phyloP scores from a whole-genome alignment of 345 rosid genomes.

The Populus euphratica region DNA sequence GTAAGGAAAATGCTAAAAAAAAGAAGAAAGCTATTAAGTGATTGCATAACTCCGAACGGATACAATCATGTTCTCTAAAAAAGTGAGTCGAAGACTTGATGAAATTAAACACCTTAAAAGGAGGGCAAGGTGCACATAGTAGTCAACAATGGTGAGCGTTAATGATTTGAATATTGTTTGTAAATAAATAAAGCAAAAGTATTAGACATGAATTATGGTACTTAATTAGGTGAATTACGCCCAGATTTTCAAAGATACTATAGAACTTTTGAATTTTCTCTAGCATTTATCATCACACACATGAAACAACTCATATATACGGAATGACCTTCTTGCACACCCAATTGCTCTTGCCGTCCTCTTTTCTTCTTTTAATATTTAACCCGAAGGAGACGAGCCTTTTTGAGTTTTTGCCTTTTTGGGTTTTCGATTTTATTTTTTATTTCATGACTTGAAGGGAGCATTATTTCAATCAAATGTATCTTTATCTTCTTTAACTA shows the following conservation, averaged over 20 bases:
- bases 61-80: background rate
- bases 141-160: background rate
- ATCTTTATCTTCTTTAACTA: too few species aligned
- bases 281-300: too few species aligned
- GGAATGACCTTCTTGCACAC: background rate
- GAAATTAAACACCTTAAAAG: background rate
- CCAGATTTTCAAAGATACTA: too few species aligned
- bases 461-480: too few species aligned
- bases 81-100: background rate
- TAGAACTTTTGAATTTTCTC: too few species aligned
- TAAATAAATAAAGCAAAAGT: background rate
- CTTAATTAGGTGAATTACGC: background rate
- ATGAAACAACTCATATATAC: too few species aligned
- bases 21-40: background rate
- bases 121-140: background rate
- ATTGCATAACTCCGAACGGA: background rate
- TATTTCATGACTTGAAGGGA: too few species aligned
- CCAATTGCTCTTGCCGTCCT: background rate
- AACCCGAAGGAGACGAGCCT: too few species aligned
- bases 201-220: background rate
- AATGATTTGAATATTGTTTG: background rate
- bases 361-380: background rate
- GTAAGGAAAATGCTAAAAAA: background rate
- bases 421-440: too few species aligned
- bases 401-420: too few species aligned